phyloP scores from a whole-genome alignment of 495 filamentous ascomycete genomes.

The Tuber umbilicatum region DNA sequence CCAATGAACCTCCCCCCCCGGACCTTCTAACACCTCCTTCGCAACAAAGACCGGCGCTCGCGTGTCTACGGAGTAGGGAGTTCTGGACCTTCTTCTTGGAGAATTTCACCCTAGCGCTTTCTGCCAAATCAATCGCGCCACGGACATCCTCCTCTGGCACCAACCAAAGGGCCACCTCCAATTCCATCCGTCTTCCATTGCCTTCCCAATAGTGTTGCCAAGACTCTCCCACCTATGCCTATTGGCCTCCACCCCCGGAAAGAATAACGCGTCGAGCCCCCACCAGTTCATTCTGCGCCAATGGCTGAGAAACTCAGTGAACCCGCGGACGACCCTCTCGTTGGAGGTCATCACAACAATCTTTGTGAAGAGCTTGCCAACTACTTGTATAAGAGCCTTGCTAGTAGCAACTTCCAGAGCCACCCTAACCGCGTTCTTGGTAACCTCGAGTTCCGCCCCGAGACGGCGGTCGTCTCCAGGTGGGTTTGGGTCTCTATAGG shows the following conservation, averaged over 20 bases:
- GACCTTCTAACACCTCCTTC: too few species aligned
- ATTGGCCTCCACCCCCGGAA: slow-evolving; percentile 5
- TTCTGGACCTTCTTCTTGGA: neutral
- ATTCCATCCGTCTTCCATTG: slow-evolving; percentile 20
- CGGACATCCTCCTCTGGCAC: slow-evolving; percentile 12
- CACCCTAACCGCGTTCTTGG: slow-evolving; percentile 14
- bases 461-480: neutral
- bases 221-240: slow-evolving; percentile 8
- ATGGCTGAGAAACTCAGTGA: slow-evolving; percentile 19
- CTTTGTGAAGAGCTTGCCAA: slow-evolving; percentile 15
- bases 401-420: slow-evolving; percentile 1
- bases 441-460: slow-evolving; percentile 9
- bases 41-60: neutral
- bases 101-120: neutral
- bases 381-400: too few species aligned
- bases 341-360: slow-evolving; percentile 15
- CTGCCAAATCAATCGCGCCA: slow-evolving; percentile 16
- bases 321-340: slow-evolving; percentile 1
- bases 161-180: slow-evolving; percentile 28
- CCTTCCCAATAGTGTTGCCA: slow-evolving; percentile 9
- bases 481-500: neutral
- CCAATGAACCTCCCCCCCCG: neutral
- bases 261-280: neutral
- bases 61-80: fast-evolving
- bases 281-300: slow-evolving; percentile 10